Evolutionary conservation across 164 flowering plant species (phyloP), one percentile per base, ranked within the genome.

Genomic region (Paratinospora sagittata): DNA sequence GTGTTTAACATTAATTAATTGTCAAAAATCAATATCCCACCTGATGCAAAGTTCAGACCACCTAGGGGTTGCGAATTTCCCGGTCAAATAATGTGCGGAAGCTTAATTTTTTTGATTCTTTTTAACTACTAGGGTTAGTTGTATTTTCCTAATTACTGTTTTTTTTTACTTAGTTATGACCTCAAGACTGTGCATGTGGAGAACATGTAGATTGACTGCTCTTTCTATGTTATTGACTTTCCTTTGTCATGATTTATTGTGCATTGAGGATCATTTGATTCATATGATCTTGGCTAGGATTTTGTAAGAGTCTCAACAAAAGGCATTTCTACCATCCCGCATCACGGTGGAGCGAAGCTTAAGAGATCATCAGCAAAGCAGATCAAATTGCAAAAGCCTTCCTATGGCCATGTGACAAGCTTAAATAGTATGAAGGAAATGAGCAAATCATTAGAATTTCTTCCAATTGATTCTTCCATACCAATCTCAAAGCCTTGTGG

Each of bases 311-410:
- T 76, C 19, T 30, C 52, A 14, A 73, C 69, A 58, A 87, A 80
- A 69, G 74, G 52, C 74, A 63, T 61, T 73, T 81, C 88, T 30
- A 72, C 64, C 52, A 70, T 74, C 36, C 74, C 37, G 64, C 84
- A 77, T 57, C 69, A 76, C 78, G 89, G 89, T 78, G 97, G 98
- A 62, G 98, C 84, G 66, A 92, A 92, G 79, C 84, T 92, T 69
- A 95, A 92, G 81, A 86, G 89, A 78, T 82, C 93, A 43, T 77
- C 76, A 17, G 68, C 79, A 43, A 82, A 73, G 67, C 83, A 76
- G 68, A 72, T 63, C 19, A 70, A 69, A 23, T 66, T 68, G 67
- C 67, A 69, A 14, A 65, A 69, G 16, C 74, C 78, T 66, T 73
- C 75, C 11, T 66, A 76, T 77, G 77, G 69, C 21, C 72, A 73